Evolutionary conservation across 176 grass and related monocot genomes (phyloP).

Genomic region (Cenchrus americanus): DNA sequence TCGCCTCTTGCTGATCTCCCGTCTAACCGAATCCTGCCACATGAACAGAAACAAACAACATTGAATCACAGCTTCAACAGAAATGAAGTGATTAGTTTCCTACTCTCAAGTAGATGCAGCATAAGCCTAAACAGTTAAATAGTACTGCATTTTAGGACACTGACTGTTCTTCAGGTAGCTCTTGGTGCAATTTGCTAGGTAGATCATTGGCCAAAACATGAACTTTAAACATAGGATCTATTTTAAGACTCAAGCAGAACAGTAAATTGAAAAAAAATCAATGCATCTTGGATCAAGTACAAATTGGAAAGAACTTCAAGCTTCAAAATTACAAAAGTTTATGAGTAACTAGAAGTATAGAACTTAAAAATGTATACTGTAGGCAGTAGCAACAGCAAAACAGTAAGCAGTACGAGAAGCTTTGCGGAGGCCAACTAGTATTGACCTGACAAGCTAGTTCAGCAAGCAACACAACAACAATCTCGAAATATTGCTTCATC

Average conservation of each 20-base stretch:
- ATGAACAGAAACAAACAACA: slow-evolving; percentile 28
- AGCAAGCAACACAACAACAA: neutral
- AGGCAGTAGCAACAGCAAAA: neutral
- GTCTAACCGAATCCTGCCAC: slow-evolving; percentile 65
- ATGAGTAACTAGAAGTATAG: neutral
- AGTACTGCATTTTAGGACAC: neutral
- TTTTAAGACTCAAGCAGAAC: slow-evolving; percentile 10
- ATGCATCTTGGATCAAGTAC: neutral
- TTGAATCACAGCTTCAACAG: neutral
- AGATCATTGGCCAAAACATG: slow-evolving; percentile 3
- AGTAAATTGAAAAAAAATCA: neutral
- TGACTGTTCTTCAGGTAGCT: neutral
- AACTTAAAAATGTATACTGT: slow-evolving; percentile 16
- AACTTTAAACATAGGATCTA: neutral
- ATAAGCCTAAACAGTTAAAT: neutral
- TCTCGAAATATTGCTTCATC: neutral
- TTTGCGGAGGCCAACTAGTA: neutral
- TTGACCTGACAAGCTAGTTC: neutral
- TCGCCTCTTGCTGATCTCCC: slow-evolving; percentile 58
- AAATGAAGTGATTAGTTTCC: neutral
- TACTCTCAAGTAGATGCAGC: neutral
- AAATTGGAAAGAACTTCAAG: neutral
- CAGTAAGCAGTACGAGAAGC: neutral
- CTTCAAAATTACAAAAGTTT: slow-evolving; percentile 29
- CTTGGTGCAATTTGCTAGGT: slow-evolving; percentile 17